A percentile compares a stretch with the other conserved stretches of the same genome.
Evolutionary conservation across 257 asterid species (phyloP).

Genomic region (Craterostigma plantagineum): DNA sequence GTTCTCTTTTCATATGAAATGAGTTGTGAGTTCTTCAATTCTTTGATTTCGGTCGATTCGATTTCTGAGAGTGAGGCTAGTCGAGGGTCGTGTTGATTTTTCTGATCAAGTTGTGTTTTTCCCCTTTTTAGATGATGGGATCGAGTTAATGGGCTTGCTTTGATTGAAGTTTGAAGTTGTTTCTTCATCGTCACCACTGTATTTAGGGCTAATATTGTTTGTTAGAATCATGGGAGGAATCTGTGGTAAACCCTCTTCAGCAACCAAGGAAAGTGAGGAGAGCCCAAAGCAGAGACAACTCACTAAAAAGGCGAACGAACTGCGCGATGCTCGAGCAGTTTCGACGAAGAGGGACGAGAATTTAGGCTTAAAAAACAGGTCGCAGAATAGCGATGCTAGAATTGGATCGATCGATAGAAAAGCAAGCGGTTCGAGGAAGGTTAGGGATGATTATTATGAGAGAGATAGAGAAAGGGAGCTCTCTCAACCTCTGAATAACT

Average conservation of each 20-base stretch:
- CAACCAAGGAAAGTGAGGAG: constrained; percentile 28
- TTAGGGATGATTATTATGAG: constrained; percentile 50
- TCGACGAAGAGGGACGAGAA: constrained; percentile 44
- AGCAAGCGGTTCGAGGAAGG: constrained; percentile 38
- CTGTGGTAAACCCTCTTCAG: constrained; percentile 58
- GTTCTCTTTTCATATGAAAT: no score
- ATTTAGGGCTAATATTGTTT: no score
- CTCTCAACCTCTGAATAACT: constrained; percentile 19
- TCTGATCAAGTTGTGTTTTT: no score
- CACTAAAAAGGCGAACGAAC: constrained; percentile 30
- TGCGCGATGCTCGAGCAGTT: constrained; percentile 24
- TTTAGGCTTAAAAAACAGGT: constrained; percentile 28
- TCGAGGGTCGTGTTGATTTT: no score
- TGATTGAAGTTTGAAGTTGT: no score
- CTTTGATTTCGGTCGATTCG: no score
- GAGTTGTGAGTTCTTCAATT: no score
- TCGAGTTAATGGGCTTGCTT: no score
- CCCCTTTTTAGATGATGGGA: no score
- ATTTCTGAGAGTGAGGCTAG: no score
- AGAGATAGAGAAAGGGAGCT: constrained; percentile 17
- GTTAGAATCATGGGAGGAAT: constrained; percentile 57
- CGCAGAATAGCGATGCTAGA: constrained; percentile 26
- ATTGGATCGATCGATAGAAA: constrained; percentile 45
- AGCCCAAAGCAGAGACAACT: constrained; percentile 48
- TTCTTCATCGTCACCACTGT: no score